Base-by-base conservation (phyloP, 1,139 yeast species). In the Debaryomyces udenii region DNA sequence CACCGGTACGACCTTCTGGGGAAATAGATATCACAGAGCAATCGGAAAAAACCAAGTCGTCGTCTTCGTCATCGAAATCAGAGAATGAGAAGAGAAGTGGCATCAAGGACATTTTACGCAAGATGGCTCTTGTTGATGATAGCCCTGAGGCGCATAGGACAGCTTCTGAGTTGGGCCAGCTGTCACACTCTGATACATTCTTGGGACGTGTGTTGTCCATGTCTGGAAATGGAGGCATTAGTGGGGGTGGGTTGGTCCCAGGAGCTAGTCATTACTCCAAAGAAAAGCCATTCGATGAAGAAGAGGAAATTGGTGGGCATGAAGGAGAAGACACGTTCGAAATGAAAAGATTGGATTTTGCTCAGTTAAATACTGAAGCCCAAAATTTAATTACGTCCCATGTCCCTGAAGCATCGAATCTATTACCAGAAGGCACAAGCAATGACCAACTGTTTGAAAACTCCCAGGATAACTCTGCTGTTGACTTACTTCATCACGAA, bases 221-320 rank as follows among this genome's bases (percentile, higher is more conserved):
- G 56, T 56, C 3, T 11, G 28, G 28, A 10, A 42, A 68, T 22
- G 53, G 71, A 35, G 75, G 75, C 2, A 29, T 16, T 9, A n/a
- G 15, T 17, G 77, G 77, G 9, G 78, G 77, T 0, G 78, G 77
- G 0, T 49, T 72, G 46, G 64, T 59, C 0, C 77, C 78, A 0
- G 78, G 77, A 0, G 78, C 74, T 2, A 44, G 66, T 1, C 50
- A 51, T 15, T 31, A 36, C 5, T 49, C 59, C 3, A 42, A 55
- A 15, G 68, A 59, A 16, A 50, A 47, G 13, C 44, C 47, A 0
- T 46, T 55, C 3, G 59, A 55, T 33, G 56, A 54, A 41, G 62
- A 54, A 35, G 55, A 49, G 50, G 57, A 46, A 47, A 49, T 50
- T 40, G 61, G 56, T n/a, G 52, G 53, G 38, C 54, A 49, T 32